These are phyloP conservation scores for Allium sativum DNA, from an alignment of 106 monocot species.

Conservation along the genomic window DNA sequence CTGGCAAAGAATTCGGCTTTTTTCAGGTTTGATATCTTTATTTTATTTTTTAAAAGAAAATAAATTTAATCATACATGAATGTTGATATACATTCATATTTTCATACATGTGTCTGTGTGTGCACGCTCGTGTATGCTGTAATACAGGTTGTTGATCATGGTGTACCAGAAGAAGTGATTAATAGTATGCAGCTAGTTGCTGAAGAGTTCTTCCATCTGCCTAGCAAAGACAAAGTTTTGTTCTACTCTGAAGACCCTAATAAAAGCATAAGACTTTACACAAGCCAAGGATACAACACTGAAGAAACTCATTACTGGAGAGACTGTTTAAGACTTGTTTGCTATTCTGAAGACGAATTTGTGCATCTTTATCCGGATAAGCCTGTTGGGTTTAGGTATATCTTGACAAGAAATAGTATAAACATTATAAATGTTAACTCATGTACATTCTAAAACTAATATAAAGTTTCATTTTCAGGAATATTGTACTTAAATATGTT, in stretches of 20 bases:
- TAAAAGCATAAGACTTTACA: not conserved
- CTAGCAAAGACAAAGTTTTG: conserved; percentile 8
- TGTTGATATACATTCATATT: not conserved
- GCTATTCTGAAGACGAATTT: conserved; percentile 9
- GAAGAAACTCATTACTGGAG: conserved; percentile 8
- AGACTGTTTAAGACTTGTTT: conserved; percentile 4
- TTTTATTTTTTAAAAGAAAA: no score
- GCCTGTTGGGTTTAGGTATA: conserved; percentile 13
- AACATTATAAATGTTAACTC: not conserved
- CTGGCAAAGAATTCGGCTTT: conserved; percentile 18
- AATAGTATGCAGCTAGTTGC: not conserved
- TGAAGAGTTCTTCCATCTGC: conserved; percentile 13
- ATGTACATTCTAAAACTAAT: no score
- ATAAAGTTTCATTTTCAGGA: not conserved
- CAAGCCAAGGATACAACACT: not conserved
- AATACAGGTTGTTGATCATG: conserved; percentile 15
- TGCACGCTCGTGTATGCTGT: not conserved
- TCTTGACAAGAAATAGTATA: not conserved
- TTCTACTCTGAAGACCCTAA: conserved; percentile 7
- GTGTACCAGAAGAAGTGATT: conserved; percentile 7
- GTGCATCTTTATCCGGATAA: conserved; percentile 9
- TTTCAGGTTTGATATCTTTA: conserved; percentile 11
- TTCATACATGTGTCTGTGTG: no score
- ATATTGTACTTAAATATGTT: not conserved
- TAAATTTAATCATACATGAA: not conserved